Evolutionary conservation across 2,329 filamentous ascomycete genomes (phyloP), one percentile per base, ranked within the genome.

Genomic region (Zymoseptoria crescenta): DNA sequence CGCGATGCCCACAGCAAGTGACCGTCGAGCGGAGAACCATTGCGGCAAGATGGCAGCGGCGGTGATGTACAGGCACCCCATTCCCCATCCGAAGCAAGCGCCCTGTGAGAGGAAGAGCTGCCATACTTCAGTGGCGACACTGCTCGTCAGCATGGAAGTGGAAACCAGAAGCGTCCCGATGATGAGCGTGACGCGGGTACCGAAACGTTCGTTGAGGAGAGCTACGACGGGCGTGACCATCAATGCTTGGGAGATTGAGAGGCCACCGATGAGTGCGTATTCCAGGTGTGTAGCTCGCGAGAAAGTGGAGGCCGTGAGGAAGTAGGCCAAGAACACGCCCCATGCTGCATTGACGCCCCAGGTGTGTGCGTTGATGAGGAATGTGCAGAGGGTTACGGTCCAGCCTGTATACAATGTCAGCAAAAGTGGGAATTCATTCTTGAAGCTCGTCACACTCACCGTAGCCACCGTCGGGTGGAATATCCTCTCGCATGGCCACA

Each of bases 301-400:
- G 63, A 87, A 89, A 13, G 80, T 78, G 52, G 83, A 75, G 29
- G 80, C 79, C 9, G 79, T 76, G 56, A 91, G 80, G 76, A 91
- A 93, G 66, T 89, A 81, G 35, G 89, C 86, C 8, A 91, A 82
- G 60, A 87, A 88, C 54, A 89, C 84, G 70, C 87, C 87, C 88
- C 62, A 68, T 3, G 66, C 62, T 58, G 70, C 70, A 54, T 76
- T 77, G 49, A 81, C 70, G 45, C 76, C 77, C 76, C 75, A 79
- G 62, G 41, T 50, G 27, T 49, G 29, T 1, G 70, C 72, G 61
- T 77, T 78, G 54, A 79, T 75, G 24, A 74, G 62, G 58, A 74
- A 73, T 4, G 69, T 65, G 62, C 73, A 75, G 20, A 68, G 75
- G 13, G 80, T 77, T 59, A 75, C 78, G 7, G 81, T 73, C 79